Evolutionary conservation across 352 stramenopile genomes (phyloP).

Genomic region (Pythium biforme): DNA sequence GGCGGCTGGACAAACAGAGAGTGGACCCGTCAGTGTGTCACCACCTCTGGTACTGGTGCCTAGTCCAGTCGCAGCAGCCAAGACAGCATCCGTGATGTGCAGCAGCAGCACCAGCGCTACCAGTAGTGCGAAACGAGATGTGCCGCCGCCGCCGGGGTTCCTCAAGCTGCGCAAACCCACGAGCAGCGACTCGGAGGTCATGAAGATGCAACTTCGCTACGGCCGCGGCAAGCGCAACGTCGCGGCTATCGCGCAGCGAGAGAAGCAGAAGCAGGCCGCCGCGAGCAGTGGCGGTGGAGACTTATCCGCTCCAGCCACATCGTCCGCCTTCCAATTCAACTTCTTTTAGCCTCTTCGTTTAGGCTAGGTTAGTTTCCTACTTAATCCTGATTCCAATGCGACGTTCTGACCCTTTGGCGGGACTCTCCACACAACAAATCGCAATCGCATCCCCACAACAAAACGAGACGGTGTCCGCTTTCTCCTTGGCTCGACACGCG

Average conservation of each 20-base stretch:
- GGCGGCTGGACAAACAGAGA: too few relatives aligned
- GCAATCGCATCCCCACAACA: too few relatives aligned
- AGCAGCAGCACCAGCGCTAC: not conserved
- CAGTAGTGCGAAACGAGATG: conserved; percentile 1
- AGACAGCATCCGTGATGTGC: too few relatives aligned
- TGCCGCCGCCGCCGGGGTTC: conserved; percentile 34
- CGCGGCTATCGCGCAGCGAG: conserved; percentile 44
- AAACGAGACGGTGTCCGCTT: too few relatives aligned
- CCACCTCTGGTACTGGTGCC: too few relatives aligned
- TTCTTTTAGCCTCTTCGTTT: conserved; percentile 21
- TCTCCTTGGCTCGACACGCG: not conserved
- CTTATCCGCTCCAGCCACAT: not conserved
- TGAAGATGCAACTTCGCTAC: conserved; percentile 73
- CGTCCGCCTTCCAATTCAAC: conserved; percentile 28
- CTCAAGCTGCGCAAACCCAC: conserved; percentile 60
- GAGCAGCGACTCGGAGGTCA: conserved; percentile 61
- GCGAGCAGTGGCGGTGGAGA: not conserved
- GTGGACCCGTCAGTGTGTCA: not conserved
- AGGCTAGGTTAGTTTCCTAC: conserved; percentile 7
- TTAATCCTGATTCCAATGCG: not conserved
- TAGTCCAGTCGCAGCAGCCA: not conserved
- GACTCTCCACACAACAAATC: too few relatives aligned
- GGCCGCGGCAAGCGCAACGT: conserved; percentile 58
- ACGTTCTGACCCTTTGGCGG: not conserved
- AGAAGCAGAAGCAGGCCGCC: conserved; percentile 33